Conservation (phyloP, 257 asterid species). For the Lantana camara region DNA sequence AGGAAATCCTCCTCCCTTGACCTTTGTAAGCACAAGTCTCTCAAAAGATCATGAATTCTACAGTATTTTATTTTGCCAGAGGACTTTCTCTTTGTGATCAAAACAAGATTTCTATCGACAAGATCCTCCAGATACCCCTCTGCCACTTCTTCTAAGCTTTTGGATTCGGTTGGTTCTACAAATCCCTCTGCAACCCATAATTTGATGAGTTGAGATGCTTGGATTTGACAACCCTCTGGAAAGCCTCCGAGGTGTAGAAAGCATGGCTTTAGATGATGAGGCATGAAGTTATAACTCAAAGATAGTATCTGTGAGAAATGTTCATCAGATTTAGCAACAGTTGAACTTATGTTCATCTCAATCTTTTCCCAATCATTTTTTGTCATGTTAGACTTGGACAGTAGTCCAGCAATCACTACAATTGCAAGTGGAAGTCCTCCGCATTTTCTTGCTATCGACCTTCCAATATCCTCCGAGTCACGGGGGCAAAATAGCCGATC, state of each 20-base stretch:
- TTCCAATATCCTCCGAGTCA: too few relatives aligned
- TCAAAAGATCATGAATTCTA: neutral
- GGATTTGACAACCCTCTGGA: neutral
- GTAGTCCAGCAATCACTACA: neutral
- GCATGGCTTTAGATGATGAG: too few relatives aligned
- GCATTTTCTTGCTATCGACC: too few relatives aligned
- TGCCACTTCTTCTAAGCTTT: neutral
- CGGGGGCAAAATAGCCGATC: too few relatives aligned
- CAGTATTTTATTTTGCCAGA: neutral
- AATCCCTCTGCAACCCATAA: neutral
- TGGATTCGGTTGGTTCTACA: neutral
- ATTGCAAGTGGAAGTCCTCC: neutral
- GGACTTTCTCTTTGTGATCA: neutral
- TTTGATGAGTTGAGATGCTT: neutral
- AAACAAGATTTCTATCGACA: neutral
- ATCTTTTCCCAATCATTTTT: neutral
- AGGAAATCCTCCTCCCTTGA: neutral
- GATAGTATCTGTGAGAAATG: too few relatives aligned
- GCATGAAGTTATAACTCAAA: too few relatives aligned
- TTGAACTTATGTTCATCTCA: neutral
- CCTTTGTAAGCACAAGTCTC: neutral
- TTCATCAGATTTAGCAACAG: too few relatives aligned
- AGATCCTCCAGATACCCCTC: neutral
- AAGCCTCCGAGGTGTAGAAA: neutral
- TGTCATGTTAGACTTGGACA: neutral